Conservation (phyloP, 768 basidiomycete genomes). For the Pisolithus orientalis region DNA sequence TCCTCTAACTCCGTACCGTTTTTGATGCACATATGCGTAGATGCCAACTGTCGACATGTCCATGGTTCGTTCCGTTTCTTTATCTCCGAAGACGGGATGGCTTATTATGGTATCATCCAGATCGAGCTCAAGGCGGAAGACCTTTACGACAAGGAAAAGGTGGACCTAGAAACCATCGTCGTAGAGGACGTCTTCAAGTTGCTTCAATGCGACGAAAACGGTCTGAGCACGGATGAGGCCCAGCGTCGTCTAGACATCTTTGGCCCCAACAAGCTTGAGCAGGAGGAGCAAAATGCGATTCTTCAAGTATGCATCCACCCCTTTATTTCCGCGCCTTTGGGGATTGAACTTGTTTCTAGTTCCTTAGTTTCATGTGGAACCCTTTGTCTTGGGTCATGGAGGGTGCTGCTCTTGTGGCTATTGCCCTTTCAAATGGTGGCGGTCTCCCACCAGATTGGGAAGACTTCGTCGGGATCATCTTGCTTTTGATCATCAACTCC, state of each 20-base stretch:
- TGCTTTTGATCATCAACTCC: slow-evolving; percentile 90
- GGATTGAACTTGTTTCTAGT: slow-evolving; percentile 35
- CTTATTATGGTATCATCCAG: slow-evolving; percentile 19
- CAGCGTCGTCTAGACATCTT: slow-evolving; percentile 83
- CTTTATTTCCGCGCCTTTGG: background rate
- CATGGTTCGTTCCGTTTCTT: slow-evolving; percentile 37
- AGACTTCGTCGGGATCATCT: slow-evolving; percentile 95
- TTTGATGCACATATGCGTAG: slow-evolving; percentile 29
- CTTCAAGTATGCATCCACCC: slow-evolving; percentile 57
- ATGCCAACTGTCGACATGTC: slow-evolving; percentile 88
- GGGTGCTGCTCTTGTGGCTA: slow-evolving; percentile 89
- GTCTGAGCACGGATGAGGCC: slow-evolving; percentile 73
- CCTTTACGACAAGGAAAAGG: slow-evolving; percentile 97
- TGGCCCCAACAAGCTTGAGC: slow-evolving; percentile 92
- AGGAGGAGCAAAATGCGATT: slow-evolving; percentile 85
- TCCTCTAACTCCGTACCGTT: background rate
- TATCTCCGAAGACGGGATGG: background rate
- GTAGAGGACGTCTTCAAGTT: slow-evolving; percentile 97
- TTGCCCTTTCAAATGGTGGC: slow-evolving; percentile 92
- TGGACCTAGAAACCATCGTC: slow-evolving; percentile 94
- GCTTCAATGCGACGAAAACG: slow-evolving; percentile 81
- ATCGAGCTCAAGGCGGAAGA: slow-evolving; percentile 92
- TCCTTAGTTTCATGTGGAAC: slow-evolving; percentile 99
- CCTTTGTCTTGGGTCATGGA: slow-evolving; percentile 99
- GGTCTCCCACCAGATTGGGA: slow-evolving; percentile 87